Percentiles rank a stretch among this genome's conserved stretches.
Evolutionary conservation across 495 filamentous ascomycete genomes (phyloP).

Genomic region (Cryomyces minteri): DNA sequence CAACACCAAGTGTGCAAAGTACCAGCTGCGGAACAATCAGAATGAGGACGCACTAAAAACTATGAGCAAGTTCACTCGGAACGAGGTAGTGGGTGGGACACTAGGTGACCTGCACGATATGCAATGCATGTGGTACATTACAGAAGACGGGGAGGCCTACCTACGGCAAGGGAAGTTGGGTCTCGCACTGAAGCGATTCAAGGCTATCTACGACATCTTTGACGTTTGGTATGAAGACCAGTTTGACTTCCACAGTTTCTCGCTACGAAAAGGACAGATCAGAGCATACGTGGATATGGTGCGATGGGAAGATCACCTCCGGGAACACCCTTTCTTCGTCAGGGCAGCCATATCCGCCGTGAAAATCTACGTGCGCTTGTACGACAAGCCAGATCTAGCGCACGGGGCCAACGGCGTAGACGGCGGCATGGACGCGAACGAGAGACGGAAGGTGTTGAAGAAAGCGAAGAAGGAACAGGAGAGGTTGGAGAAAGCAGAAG

Average conservation of each 20-base stretch:
- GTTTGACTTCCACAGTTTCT: conserved; percentile 97
- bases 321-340: conserved; percentile 84
- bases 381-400: conserved; percentile 54
- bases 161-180: conserved; percentile 64
- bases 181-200: conserved; percentile 80
- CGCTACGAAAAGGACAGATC: conserved; percentile 84
- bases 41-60: conserved; percentile 69
- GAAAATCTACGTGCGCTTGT: conserved; percentile 58
- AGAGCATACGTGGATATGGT: conserved; percentile 92
- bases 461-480: conserved; percentile 89
- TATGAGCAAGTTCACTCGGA: conserved; percentile 89
- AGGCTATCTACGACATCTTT: conserved; percentile 75
- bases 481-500: conserved; percentile 62
- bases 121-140: conserved; percentile 96
- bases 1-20: conserved; percentile 96
- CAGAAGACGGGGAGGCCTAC: conserved; percentile 86
- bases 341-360: conserved; percentile 72
- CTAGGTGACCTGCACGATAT: conserved; percentile 88
- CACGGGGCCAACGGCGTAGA: conserved; percentile 32
- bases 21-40: conserved; percentile 82
- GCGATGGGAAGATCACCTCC: conserved; percentile 79
- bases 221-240: conserved; percentile 97
- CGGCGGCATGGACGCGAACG: conserved; percentile 34
- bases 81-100: conserved; percentile 73
- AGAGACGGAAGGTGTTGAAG: conserved; percentile 84